These are phyloP conservation scores for Typha latifolia DNA, from an alignment of 176 grass and related monocot genomes.

Conservation along the genomic window DNA sequence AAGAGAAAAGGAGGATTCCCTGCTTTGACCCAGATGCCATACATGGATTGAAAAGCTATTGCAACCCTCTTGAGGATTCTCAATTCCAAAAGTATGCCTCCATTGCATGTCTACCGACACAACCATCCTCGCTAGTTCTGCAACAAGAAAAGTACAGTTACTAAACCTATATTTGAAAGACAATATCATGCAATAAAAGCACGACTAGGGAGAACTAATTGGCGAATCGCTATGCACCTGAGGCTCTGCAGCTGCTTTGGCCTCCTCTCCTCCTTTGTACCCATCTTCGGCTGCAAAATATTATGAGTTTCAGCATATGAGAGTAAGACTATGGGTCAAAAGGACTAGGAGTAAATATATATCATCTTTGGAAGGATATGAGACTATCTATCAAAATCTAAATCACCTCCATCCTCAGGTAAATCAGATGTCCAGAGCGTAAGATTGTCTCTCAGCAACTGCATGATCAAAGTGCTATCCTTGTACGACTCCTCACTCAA, in stretches of 20 bases:
- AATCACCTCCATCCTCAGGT: constrained; percentile 13
- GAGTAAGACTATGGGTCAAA: too few species aligned
- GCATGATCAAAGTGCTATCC: constrained; percentile 44
- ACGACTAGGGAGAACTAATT: background rate
- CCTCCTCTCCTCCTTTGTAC: background rate
- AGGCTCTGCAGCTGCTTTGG: background rate
- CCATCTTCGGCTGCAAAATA: background rate
- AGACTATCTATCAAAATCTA: background rate
- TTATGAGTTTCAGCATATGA: background rate
- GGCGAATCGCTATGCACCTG: background rate
- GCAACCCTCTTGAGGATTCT: too few species aligned
- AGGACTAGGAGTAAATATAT: too few species aligned
- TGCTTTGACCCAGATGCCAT: too few species aligned
- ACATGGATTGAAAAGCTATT: too few species aligned
- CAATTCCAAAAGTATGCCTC: too few species aligned
- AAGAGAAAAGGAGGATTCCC: too few species aligned
- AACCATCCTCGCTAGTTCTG: background rate
- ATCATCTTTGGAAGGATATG: background rate
- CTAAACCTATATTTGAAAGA: background rate
- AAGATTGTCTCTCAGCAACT: constrained; percentile 41
- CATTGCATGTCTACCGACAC: background rate
- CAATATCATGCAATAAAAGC: background rate
- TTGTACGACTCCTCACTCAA: constrained; percentile 35
- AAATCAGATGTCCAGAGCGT: constrained; percentile 37
- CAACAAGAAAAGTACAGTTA: background rate